A percentile compares a stretch with the other conserved stretches of the same genome.
Conservation (phyloP, 805 yeast genomes). For the Barnettozyma siamensis region DNA sequence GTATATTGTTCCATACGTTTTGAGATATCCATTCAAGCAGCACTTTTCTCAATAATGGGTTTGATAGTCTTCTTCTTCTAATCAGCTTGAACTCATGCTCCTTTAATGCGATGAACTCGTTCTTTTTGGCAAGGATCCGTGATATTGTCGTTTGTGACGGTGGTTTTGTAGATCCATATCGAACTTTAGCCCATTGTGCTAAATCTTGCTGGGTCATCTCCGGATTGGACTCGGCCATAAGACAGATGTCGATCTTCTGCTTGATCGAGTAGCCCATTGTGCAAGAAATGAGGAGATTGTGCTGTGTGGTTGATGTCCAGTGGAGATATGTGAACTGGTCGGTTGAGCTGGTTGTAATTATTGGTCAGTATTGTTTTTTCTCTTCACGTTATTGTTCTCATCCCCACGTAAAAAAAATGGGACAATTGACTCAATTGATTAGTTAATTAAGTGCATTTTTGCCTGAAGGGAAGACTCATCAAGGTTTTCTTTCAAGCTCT, state of each 20-base stretch:
- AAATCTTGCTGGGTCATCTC: slow-evolving; percentile 62
- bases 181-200: slow-evolving; percentile 57
- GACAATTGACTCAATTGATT: too few relatives aligned
- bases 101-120: slow-evolving; percentile 44
- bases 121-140: slow-evolving; percentile 50
- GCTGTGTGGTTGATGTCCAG: background rate
- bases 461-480: too few relatives aligned
- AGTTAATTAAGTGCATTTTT: too few relatives aligned
- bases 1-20: slow-evolving; percentile 60
- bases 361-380: too few relatives aligned
- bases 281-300: background rate
- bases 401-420: too few relatives aligned
- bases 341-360: too few relatives aligned
- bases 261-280: slow-evolving; percentile 52
- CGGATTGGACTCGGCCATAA: slow-evolving; percentile 63
- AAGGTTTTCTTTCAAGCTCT: too few relatives aligned
- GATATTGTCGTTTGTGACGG: slow-evolving; percentile 69
- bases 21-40: slow-evolving; percentile 67
- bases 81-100: slow-evolving; percentile 47
- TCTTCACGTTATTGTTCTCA: too few relatives aligned
- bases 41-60: slow-evolving; percentile 52
- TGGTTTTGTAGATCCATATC: slow-evolving; percentile 45
- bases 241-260: slow-evolving; percentile 62
- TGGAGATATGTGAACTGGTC: background rate
- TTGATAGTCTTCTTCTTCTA: slow-evolving; percentile 41